Base-by-base conservation (phyloP, 768 basidiomycete genomes). In the Botryobasidium botryosum region DNA sequence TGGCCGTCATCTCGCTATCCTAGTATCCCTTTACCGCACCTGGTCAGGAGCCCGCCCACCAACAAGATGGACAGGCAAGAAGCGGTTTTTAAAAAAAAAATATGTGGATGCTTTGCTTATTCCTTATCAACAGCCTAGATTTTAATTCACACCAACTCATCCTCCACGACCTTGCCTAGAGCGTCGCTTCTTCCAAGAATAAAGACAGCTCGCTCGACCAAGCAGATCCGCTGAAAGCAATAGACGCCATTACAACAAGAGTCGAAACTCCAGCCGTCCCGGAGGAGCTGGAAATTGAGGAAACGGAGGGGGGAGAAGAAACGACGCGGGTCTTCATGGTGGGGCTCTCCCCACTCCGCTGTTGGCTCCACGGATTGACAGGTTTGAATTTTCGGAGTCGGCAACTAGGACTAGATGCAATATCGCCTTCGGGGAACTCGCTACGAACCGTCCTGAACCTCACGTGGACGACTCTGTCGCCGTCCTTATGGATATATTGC, bases 381-480 rank as follows among this genome's bases (percentile, higher is more conserved):
- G 17, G 4, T 21, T 1, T 13, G 74, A 24, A 86, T 57, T 88
- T 84, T 51, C 17, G 18, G 47, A 88, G 85, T 63, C 79, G 17
- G 72, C 74, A 8, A 77, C 79, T 2, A 67, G 74, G 44, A 73
- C 76, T 12, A 80, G 83, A 51, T 82, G 77, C 61, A 81, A 80
- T 51, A 79, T 85, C 49, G 82, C 83, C 2, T 88, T 86, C 51
- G 83, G 79, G 29, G 77, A 86, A 55, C 67, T 86, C 43, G 71
- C 82, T 15, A 61, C 75, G 44, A 76, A 76, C 55, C 70, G 77
- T 49, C 67, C 78, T 0, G 64, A 74, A 31, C 55, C 59, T 5
- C 68, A 73, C 51, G 66, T 79, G 25, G 66, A 71, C 35, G 67
- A 71, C 51, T 66, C 64, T 18, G 61, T 83, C 35, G 67, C 72